Evolutionary conservation across 2,329 filamentous ascomycete genomes (phyloP).

Genomic region (Pseudovirgaria hyperparasitica): DNA sequence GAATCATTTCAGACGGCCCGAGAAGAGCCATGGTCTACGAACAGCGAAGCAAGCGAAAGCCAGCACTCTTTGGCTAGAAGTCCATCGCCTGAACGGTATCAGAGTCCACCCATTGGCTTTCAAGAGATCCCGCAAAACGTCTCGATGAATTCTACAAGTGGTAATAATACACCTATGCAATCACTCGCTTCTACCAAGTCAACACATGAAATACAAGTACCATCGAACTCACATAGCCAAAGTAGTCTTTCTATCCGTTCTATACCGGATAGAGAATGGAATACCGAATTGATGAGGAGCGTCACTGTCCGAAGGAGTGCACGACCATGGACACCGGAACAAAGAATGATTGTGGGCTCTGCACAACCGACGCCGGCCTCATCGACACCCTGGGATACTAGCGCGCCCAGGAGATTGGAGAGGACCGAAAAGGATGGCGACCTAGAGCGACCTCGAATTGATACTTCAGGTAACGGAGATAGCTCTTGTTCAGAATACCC

Average conservation of each 20-base stretch:
- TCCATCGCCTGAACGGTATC: conserved; percentile 16
- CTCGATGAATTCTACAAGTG: no score
- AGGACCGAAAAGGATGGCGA: conserved; percentile 20
- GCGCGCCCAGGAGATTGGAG: conserved; percentile 20
- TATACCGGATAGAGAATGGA: conserved; percentile 24
- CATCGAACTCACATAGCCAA: conserved; percentile 7
- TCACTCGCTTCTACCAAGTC: conserved; percentile 2
- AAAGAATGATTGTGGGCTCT: conserved; percentile 8
- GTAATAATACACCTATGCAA: conserved; percentile 20
- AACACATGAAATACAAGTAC: conserved; percentile 4
- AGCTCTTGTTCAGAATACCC: conserved; percentile 41
- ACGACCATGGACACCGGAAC: conserved; percentile 13
- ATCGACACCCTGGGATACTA: conserved; percentile 12
- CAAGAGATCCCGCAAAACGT: no score
- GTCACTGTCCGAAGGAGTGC: conserved; percentile 26
- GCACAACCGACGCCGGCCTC: conserved; percentile 11
- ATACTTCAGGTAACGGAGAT: no score
- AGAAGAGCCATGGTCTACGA: conserved; percentile 25
- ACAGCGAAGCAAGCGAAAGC: conserved; percentile 17
- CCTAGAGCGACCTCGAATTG: conserved; percentile 26
- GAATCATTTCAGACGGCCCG: conserved; percentile 35
- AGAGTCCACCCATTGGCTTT: conserved; percentile 23
- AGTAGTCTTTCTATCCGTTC: conserved; percentile 11
- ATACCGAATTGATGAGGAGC: conserved; percentile 28
- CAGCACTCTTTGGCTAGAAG: conserved; percentile 15